Base-by-base conservation (phyloP, 176 grass and related monocot genomes). In the Musa beccarii region DNA sequence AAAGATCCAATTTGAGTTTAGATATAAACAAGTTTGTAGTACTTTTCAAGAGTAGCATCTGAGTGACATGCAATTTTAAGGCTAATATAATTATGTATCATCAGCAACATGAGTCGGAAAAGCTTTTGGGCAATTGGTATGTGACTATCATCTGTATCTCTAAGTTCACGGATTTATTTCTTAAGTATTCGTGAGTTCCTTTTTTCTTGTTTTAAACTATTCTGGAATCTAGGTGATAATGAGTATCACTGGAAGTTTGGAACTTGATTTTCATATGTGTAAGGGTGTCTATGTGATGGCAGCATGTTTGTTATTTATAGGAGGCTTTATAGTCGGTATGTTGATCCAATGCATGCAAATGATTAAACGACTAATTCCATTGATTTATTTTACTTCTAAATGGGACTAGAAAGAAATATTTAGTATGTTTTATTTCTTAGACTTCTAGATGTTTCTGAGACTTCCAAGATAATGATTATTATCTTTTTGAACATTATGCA, bases 401-500 rank as follows among this genome's bases (percentile, higher is more conserved):
- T 43, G 34, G 34, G 34, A 43, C 4, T 43, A 43, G 34, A 43
- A 43, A 43, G 34, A 43, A 43, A 43, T 43, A 43, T 43, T 43
- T 43, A 43, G 34, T 43, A 43, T 43, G 4, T 43, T 6, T 43
- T 43, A 43, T 43, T 43, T 43, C 34, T 43, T 43, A 6, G 4
- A 43, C 34, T 43, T 43, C 34, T 43, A 43, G 34, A 0, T 43
- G 34, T 43, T 43, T 43, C 34, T 43, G 34, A 43, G 34, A 43
- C 4, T 43, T 43, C 34, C 34, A 43, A 43, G 34, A 43, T 43
- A 5, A 43, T 43, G 34, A 43, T 43, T 43, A 43, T 43, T 43
- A 43, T 43, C 34, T 53, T 73, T 54, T 17, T 22, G 24, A 77
- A 51, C 24, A 52, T 73, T 80, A 55, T 86, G 75, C 80, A 98